A percentile compares a stretch with the other conserved stretches of the same genome.
phyloP scores from a whole-genome alignment of 345 rosid genomes.

The Xanthoceras sorbifolium region DNA sequence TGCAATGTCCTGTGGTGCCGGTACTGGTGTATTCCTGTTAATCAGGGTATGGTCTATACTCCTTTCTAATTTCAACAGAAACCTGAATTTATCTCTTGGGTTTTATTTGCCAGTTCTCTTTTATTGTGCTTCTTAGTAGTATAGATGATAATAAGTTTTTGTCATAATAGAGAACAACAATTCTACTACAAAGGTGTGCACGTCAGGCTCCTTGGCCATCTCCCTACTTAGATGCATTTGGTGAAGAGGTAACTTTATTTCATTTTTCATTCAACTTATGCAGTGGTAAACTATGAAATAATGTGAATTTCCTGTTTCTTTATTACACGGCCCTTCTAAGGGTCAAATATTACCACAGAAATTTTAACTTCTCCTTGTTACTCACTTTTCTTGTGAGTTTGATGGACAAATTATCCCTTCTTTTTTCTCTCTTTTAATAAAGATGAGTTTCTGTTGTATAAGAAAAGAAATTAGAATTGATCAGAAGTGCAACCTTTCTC shows the following conservation, averaged over 20 bases:
- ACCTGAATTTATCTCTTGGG: constrained; percentile 3
- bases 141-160: constrained; percentile 19
- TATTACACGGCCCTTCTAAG: neutral
- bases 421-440: neutral
- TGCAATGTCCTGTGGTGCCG: constrained; percentile 79
- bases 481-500: neutral
- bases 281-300: neutral
- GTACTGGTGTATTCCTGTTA: constrained; percentile 80
- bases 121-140: constrained; percentile 14
- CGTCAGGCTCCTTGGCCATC: constrained; percentile 94
- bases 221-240: constrained; percentile 87
- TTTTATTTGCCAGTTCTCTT: constrained; percentile 6
- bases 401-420: neutral
- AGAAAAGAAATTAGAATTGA: neutral
- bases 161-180: constrained; percentile 66
- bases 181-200: constrained; percentile 74
- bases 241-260: constrained; percentile 76
- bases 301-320: neutral
- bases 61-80: neutral
- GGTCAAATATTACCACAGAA: too few relatives aligned
- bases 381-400: neutral
- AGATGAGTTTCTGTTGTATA: neutral
- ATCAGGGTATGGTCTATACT: constrained; percentile 54
- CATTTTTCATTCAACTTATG: neutral
- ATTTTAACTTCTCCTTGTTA: neutral